These are phyloP conservation scores for Zalaria sp. DNA, from an alignment of 2,329 filamentous ascomycete genomes.

Conservation along the genomic window DNA sequence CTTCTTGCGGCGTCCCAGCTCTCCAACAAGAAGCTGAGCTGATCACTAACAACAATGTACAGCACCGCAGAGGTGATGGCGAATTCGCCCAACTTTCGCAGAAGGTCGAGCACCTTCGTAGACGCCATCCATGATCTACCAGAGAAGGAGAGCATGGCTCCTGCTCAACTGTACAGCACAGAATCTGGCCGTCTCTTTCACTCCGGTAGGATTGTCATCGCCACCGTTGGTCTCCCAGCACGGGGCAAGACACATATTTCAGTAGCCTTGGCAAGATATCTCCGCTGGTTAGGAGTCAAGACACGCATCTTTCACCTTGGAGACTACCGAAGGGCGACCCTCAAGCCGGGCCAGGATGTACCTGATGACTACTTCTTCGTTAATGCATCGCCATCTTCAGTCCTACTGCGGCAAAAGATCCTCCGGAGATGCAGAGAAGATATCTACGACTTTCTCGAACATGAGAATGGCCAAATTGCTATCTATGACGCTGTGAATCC, in stretches of 20 bases:
- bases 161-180: slow-evolving; percentile 93
- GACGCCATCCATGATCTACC: slow-evolving; percentile 93
- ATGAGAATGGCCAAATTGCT: slow-evolving; percentile 94
- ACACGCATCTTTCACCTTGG: slow-evolving; percentile 95
- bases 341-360: slow-evolving; percentile 69
- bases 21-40: no score
- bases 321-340: slow-evolving; percentile 85
- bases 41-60: not conserved
- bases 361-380: slow-evolving; percentile 98
- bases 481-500: slow-evolving; percentile 98
- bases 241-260: slow-evolving; percentile 97
- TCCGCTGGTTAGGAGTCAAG: slow-evolving; percentile 95
- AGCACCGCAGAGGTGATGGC: slow-evolving; percentile 87
- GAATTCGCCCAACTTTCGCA: slow-evolving; percentile 76
- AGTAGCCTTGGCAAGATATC: slow-evolving; percentile 84
- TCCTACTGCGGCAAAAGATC: slow-evolving; percentile 93
- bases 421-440: slow-evolving; percentile 94
- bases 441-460: slow-evolving; percentile 89
- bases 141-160: slow-evolving; percentile 71
- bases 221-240: slow-evolving; percentile 88
- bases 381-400: slow-evolving; percentile 79
- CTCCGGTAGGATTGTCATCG: slow-evolving; percentile 91
- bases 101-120: slow-evolving; percentile 90
- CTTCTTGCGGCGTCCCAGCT: no score
- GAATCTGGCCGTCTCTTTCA: slow-evolving; percentile 96